Percentiles rank a stretch among this genome's conserved stretches.
phyloP scores from a whole-genome alignment of 2,329 filamentous ascomycete genomes.

The Xylaria sp. region DNA sequence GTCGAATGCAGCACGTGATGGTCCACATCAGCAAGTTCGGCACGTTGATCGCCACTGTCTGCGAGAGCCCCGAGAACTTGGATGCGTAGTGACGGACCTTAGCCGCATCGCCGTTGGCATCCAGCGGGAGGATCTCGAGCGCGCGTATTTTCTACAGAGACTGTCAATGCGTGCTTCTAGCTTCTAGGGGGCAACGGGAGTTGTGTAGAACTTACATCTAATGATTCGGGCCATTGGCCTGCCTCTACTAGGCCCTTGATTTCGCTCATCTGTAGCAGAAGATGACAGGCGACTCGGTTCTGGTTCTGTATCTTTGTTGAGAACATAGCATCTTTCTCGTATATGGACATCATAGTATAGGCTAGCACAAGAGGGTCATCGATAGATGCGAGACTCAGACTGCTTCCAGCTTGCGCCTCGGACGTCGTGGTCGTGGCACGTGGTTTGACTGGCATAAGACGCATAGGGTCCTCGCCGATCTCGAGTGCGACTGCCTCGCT shows the following conservation, averaged over 20 bases:
- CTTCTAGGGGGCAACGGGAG: background rate
- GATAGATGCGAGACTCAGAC: constrained; percentile 64
- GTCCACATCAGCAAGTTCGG: constrained; percentile 94
- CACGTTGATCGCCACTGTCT: constrained; percentile 85
- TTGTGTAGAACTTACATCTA: constrained; percentile 57
- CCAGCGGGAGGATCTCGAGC: constrained; percentile 80
- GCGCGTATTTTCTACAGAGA: constrained; percentile 68
- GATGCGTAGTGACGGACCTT: constrained; percentile 80
- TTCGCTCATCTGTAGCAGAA: constrained; percentile 65
- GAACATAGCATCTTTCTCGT: constrained; percentile 66
- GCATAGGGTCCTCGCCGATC: constrained; percentile 79
- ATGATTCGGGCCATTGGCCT: constrained; percentile 60
- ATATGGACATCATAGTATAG: constrained; percentile 67
- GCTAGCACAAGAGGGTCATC: constrained; percentile 66
- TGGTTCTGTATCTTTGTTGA: constrained; percentile 61
- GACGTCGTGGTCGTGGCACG: constrained; percentile 53
- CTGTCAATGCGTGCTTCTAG: constrained; percentile 16
- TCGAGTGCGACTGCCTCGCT: constrained; percentile 89
- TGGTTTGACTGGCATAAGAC: constrained; percentile 80
- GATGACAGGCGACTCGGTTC: constrained; percentile 61
- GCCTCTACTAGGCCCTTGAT: constrained; percentile 63
- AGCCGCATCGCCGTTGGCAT: constrained; percentile 74
- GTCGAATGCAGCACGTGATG: constrained; percentile 80
- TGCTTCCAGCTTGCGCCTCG: constrained; percentile 55
- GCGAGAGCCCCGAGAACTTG: constrained; percentile 77